phyloP scores from a whole-genome alignment of 2,329 filamentous ascomycete species.

The Colletotrichum sp. region DNA sequence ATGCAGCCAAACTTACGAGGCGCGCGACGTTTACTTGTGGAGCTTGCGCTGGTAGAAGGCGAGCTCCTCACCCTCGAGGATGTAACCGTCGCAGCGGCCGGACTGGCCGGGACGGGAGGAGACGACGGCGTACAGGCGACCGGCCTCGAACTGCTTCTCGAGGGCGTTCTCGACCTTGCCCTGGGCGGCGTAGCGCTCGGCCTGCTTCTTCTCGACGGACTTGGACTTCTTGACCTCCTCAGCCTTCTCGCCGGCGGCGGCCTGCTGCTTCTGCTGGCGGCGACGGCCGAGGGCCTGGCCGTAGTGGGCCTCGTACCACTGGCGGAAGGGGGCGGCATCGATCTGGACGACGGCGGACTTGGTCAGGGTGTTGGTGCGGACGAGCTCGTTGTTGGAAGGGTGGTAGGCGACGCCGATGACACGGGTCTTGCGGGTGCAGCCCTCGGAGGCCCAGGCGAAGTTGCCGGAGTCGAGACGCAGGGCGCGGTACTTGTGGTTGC shows the following conservation, averaged over 20 bases:
- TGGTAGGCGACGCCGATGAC: slow-evolving; percentile 99
- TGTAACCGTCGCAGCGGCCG: slow-evolving; percentile 95
- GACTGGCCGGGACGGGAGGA: slow-evolving; percentile 95
- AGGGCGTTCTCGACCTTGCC: slow-evolving; percentile 94
- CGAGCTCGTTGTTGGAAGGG: slow-evolving; percentile 99
- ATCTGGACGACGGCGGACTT: slow-evolving; percentile 98
- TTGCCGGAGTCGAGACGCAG: slow-evolving; percentile 98
- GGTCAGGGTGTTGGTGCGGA: slow-evolving; percentile 99
- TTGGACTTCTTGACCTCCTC: slow-evolving; percentile 92
- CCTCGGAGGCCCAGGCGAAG: slow-evolving; percentile 99
- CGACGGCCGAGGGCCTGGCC: slow-evolving; percentile 86
- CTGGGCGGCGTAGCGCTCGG: slow-evolving; percentile 76
- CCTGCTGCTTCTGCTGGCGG: slow-evolving; percentile 80
- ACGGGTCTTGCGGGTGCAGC: slow-evolving; percentile 97
- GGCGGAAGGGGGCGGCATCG: slow-evolving; percentile 97
- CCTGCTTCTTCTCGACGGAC: slow-evolving; percentile 95
- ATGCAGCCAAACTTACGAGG: neutral
- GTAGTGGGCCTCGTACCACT: slow-evolving; percentile 99
- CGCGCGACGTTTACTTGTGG: slow-evolving; percentile 78
- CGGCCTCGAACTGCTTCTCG: slow-evolving; percentile 99
- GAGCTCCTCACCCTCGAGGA: slow-evolving; percentile 98
- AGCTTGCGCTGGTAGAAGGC: slow-evolving; percentile 99
- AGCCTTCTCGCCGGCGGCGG: slow-evolving; percentile 61
- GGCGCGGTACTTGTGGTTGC: slow-evolving; percentile 99
- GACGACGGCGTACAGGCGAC: slow-evolving; percentile 94